Percentiles rank a stretch among this genome's conserved stretches.
Evolutionary conservation across 208 protist species (phyloP).

Genomic region (Strigomonas culicis): DNA sequence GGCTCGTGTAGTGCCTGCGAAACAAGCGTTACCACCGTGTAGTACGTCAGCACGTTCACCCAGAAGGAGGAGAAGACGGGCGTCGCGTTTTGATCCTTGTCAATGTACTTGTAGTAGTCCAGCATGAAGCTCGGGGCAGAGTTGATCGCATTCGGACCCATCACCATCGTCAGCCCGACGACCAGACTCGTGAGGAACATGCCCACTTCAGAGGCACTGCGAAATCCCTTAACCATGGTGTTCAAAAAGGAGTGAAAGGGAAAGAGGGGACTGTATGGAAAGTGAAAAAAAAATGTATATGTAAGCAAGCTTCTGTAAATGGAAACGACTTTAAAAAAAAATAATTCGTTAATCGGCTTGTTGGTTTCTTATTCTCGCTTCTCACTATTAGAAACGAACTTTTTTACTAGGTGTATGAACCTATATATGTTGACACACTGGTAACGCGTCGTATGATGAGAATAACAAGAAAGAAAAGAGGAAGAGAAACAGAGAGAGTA

Average conservation of each 20-base stretch:
- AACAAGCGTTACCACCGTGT: constrained; percentile 73
- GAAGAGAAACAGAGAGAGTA: not conserved
- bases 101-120: constrained; percentile 78
- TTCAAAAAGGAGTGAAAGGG: constrained; percentile 7
- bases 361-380: not conserved
- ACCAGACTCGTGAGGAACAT: constrained; percentile 75
- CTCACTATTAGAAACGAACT: not conserved
- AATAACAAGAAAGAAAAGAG: not conserved
- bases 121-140: constrained; percentile 84
- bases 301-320: not conserved
- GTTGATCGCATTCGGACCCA: constrained; percentile 87
- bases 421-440: no score
- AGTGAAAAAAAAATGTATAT: constrained; percentile 2
- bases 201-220: constrained; percentile 23
- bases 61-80: constrained; percentile 45
- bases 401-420: no score
- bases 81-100: constrained; percentile 24
- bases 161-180: constrained; percentile 80
- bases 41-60: constrained; percentile 72
- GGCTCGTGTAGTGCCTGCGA: constrained; percentile 70
- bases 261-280: constrained; percentile 9
- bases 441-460: no score
- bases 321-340: not conserved
- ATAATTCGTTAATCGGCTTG: no score
- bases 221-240: not conserved